These are phyloP conservation scores for Fusarium vanettenii DNA, from an alignment of 2,329 filamentous ascomycete genomes.

Conservation along the genomic window DNA sequence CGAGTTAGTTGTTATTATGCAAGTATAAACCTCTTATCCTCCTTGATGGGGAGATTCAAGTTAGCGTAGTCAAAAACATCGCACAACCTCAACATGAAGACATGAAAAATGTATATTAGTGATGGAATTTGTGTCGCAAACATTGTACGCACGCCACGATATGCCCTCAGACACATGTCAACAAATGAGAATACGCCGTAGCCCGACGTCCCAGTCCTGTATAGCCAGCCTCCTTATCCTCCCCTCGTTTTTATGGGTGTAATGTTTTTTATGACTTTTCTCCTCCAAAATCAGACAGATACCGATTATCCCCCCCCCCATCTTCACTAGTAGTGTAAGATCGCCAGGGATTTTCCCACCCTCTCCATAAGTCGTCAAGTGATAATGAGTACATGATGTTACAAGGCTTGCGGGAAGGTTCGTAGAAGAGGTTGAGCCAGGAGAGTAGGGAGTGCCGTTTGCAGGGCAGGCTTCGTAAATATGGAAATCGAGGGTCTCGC, in stretches of 20 bases:
- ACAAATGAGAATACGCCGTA: conserved; percentile 43
- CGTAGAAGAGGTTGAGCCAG: not conserved
- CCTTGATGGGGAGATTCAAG: too few species aligned
- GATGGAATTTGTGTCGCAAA: conserved; percentile 24
- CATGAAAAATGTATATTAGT: conserved; percentile 40
- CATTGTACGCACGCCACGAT: conserved; percentile 24
- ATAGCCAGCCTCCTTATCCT: conserved; percentile 17
- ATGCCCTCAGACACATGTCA: conserved; percentile 23
- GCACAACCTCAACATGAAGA: conserved; percentile 9
- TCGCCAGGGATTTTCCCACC: conserved; percentile 14
- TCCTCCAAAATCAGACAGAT: conserved; percentile 8
- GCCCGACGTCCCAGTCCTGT: conserved; percentile 28
- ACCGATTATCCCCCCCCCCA: conserved; percentile 5
- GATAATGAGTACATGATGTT: conserved; percentile 44
- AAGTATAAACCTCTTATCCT: too few species aligned
- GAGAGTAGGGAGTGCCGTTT: not conserved
- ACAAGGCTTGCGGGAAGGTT: conserved; percentile 25
- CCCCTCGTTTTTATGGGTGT: conserved; percentile 26
- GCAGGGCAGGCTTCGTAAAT: not conserved
- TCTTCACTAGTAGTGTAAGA: conserved; percentile 16
- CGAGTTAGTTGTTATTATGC: too few species aligned
- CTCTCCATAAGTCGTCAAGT: conserved; percentile 42
- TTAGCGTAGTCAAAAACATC: too few species aligned
- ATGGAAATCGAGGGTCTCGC: not conserved
- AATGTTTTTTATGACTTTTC: conserved; percentile 18